Base-by-base conservation (phyloP, 2,329 filamentous ascomycete genomes). In the Claviceps spartinae region DNA sequence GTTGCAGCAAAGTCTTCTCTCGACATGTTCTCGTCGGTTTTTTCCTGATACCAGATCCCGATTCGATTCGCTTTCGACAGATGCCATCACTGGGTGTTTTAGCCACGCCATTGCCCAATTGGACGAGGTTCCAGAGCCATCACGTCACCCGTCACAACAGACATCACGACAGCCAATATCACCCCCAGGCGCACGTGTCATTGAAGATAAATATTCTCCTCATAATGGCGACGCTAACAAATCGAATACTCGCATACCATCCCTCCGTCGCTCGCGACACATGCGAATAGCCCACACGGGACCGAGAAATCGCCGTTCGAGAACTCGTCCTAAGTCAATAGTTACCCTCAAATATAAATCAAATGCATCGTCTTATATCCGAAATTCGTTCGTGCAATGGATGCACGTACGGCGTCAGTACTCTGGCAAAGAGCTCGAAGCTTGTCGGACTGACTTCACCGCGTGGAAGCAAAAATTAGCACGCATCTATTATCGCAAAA, bases 371-470 rank as follows among this genome's bases (percentile, higher is more conserved):
- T 34, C 48, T 41, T 16, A 38, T 5, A n/a, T 41, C 13, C 51
- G 18, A 24, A 48, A 51, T 30, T 47, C 48, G 11, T 60, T 62
- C 30, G 36, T 52, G 0, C 64, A 68, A 60, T 68, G 65, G 65
- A 64, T 64, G 5, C 63, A 62, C 20, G 26, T 67, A 16, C 61
- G 64, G 1, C 63, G 64, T 46, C 60, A 62, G 41, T 52, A 59
- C 20, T 50, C 59, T 0, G 48, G 51, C 6, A 53, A 58, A 8
- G 60, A 67, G 34, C 38, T 62, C 16, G n/a, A 50, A 5, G 47
- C 45, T 5, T 59, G 55, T 16, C 57, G 58, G 34, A 55, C 54
- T 37, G 50, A 53, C 7, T 66, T 67, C 50, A 61, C 60, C 36
- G 55, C 26, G n/a, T 67, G 64, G 64, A 65, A 65, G 53, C 54